Evolutionary conservation across 164 flowering plant genomes (phyloP).

Genomic region (Stephania japonica): DNA sequence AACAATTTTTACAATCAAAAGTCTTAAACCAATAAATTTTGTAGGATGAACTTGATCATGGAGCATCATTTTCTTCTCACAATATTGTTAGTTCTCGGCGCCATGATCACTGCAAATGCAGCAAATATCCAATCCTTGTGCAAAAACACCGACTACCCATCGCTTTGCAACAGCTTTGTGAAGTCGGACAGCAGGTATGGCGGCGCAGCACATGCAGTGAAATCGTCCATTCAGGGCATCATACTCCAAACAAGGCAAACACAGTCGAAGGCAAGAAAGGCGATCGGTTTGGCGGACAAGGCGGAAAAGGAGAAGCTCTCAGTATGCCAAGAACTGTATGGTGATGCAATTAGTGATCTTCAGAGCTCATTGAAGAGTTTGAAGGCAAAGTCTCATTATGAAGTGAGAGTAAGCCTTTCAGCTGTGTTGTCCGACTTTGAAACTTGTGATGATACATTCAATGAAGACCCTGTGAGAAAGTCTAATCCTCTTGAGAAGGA

Average conservation of each 20-base stretch:
- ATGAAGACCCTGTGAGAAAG: neutral
- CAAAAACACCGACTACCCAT: neutral
- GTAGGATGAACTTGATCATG: neutral
- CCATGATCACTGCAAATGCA: neutral
- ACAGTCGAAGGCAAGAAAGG: neutral
- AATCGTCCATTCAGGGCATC: neutral
- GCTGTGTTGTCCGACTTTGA: neutral
- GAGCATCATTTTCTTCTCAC: neutral
- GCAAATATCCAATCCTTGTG: neutral
- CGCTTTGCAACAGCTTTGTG: neutral
- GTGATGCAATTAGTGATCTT: neutral
- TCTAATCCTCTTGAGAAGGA: neutral
- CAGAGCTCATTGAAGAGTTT: neutral
- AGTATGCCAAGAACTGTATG: neutral
- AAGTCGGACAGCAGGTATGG: neutral
- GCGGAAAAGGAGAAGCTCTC: neutral
- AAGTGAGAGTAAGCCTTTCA: neutral
- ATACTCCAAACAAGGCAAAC: constrained; percentile 4
- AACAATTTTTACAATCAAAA: neutral
- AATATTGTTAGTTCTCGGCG: neutral
- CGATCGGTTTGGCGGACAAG: neutral
- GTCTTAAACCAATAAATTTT: neutral
- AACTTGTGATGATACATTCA: neutral
- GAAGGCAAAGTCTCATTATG: neutral
- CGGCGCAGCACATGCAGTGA: neutral